phyloP scores from a whole-genome alignment of 495 filamentous ascomycete genomes.

The Hyaloscypha hepaticicola region DNA sequence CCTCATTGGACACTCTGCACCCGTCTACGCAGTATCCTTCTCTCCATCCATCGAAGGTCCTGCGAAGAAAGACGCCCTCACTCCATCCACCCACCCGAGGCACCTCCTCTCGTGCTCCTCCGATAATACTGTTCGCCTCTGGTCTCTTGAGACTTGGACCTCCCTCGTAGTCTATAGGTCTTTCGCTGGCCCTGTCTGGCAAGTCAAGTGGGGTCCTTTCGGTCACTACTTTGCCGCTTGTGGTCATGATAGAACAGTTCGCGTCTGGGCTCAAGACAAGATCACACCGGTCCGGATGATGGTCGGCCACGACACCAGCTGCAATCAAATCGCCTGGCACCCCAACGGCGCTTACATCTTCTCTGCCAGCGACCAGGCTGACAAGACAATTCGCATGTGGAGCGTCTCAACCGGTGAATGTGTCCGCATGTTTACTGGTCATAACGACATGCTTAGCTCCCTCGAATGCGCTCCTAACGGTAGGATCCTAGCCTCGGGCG shows the following conservation, averaged over 20 bases:
- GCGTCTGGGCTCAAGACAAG: conserved; percentile 87
- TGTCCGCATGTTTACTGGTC: conserved; percentile 89
- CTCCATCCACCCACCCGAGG: conserved; percentile 61
- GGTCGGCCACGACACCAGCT: conserved; percentile 85
- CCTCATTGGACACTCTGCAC: conserved; percentile 86
- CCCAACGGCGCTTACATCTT: conserved; percentile 91
- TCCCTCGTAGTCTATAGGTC: conserved; percentile 91
- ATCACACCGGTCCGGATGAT: conserved; percentile 86
- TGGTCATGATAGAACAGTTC: conserved; percentile 83
- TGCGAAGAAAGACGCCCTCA: conserved; percentile 42
- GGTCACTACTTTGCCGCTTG: conserved; percentile 94
- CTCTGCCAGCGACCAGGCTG: conserved; percentile 73
- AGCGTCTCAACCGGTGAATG: conserved; percentile 79
- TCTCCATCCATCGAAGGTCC: conserved; percentile 65
- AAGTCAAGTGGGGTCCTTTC: conserved; percentile 85
- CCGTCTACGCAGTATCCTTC: conserved; percentile 87
- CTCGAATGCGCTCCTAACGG: conserved; percentile 84
- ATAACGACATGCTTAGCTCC: conserved; percentile 78
- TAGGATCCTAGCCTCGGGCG: conserved; percentile 83
- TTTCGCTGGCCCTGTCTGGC: conserved; percentile 85
- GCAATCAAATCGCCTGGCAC: conserved; percentile 84
- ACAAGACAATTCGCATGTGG: conserved; percentile 97
- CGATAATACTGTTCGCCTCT: conserved; percentile 84
- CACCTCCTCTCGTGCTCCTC: conserved; percentile 84
- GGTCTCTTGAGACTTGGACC: conserved; percentile 87